These are phyloP conservation scores for Cytospora schulzeri DNA, from an alignment of 2,329 filamentous ascomycete species.

Conservation along the genomic window DNA sequence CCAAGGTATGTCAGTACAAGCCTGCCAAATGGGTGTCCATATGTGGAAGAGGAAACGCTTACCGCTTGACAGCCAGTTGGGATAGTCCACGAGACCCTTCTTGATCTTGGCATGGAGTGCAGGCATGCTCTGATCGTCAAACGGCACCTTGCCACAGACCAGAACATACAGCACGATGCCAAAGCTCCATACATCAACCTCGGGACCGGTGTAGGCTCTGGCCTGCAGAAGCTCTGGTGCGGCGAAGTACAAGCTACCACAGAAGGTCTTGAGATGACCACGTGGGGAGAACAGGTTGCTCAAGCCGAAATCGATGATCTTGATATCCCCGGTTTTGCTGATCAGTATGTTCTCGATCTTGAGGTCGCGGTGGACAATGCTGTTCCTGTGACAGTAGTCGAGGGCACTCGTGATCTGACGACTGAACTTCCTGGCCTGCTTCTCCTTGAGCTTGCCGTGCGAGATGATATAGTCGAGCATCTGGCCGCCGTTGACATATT, in stretches of 20 bases:
- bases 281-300: slow-evolving; percentile 93
- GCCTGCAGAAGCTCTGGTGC: slow-evolving; percentile 93
- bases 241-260: slow-evolving; percentile 95
- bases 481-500: slow-evolving; percentile 97
- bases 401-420: slow-evolving; percentile 95
- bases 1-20: neutral
- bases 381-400: slow-evolving; percentile 97
- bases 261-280: slow-evolving; percentile 90
- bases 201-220: slow-evolving; percentile 90
- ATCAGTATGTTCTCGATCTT: slow-evolving; percentile 99
- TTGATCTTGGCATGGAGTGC: slow-evolving; percentile 98
- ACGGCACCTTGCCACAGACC: slow-evolving; percentile 96
- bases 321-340: slow-evolving; percentile 98
- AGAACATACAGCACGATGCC: slow-evolving; percentile 96
- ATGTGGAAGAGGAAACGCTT: slow-evolving; percentile 40
- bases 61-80: slow-evolving; percentile 89
- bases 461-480: slow-evolving; percentile 99
- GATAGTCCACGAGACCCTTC: slow-evolving; percentile 93
- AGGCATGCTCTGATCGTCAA: slow-evolving; percentile 99
- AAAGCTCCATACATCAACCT: slow-evolving; percentile 98
- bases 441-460: slow-evolving; percentile 95
- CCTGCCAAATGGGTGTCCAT: neutral
- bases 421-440: slow-evolving; percentile 96
- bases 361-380: slow-evolving; percentile 93
- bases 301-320: slow-evolving; percentile 97